Percentiles rank a stretch among this genome's conserved stretches.
Evolutionary conservation across 164 flowering plant genomes (phyloP).

Genomic region (Protea cynaroides): DNA sequence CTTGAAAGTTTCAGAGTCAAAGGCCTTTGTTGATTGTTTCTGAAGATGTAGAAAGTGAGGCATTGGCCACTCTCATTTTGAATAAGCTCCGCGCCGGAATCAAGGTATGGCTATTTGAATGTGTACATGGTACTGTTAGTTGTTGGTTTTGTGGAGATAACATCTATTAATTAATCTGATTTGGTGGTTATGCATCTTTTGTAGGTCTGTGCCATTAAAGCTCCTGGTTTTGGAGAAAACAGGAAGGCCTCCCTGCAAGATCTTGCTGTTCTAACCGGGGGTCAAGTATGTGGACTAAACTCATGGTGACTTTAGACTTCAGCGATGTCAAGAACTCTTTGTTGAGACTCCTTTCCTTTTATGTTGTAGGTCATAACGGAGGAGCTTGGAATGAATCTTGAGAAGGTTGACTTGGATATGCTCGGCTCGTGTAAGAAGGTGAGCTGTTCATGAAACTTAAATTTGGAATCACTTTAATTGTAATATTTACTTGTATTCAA

Average conservation of each 20-base stretch:
- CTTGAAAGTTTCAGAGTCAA: constrained; percentile 55
- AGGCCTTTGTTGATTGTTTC: constrained; percentile 84
- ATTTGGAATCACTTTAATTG: too few species aligned
- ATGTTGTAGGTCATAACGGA: constrained; percentile 62
- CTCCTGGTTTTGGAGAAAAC: constrained; percentile 98
- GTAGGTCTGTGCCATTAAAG: constrained; percentile 91
- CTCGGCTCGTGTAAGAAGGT: constrained; percentile 77
- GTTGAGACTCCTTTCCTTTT: neutral
- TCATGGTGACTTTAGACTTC: neutral
- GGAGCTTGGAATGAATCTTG: constrained; percentile 85
- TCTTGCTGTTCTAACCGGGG: constrained; percentile 82
- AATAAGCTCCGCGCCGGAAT: constrained; percentile 95
- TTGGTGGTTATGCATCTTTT: too few species aligned
- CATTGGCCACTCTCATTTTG: constrained; percentile 77
- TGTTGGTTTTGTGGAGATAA: neutral
- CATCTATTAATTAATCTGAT: neutral
- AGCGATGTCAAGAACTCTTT: neutral
- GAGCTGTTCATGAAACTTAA: too few species aligned
- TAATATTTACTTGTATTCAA: too few species aligned
- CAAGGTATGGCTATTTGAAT: constrained; percentile 38
- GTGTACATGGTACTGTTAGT: neutral
- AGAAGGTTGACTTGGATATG: constrained; percentile 64
- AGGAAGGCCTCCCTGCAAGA: constrained; percentile 77
- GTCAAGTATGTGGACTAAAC: constrained; percentile 32
- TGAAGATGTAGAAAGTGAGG: constrained; percentile 95